Percentiles rank a stretch among this genome's conserved stretches.
Evolutionary conservation across 2,329 filamentous ascomycete genomes (phyloP).

Genomic region (Xylaria sp.): DNA sequence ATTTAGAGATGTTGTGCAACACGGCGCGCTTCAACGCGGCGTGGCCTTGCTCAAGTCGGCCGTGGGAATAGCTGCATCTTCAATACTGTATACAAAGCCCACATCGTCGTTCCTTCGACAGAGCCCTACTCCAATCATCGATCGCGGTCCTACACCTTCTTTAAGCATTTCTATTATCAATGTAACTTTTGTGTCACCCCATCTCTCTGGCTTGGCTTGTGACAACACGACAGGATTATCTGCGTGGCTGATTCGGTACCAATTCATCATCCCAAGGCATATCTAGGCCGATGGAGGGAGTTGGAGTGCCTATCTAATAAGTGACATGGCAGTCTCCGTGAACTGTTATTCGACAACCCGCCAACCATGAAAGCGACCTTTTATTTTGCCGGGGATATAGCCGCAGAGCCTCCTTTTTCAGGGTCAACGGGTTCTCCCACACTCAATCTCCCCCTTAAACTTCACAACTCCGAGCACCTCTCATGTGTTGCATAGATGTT

Average conservation of each 20-base stretch:
- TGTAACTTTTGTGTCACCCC: neutral
- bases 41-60: neutral
- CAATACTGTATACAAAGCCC: neutral
- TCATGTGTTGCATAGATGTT: too few species aligned
- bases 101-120: neutral
- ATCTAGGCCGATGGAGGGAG: neutral
- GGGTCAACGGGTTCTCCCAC: neutral
- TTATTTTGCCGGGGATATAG: neutral
- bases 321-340: neutral
- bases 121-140: neutral
- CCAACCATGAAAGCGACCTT: neutral
- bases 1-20: neutral
- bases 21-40: neutral
- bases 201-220: neutral
- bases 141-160: neutral
- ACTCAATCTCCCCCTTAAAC: neutral
- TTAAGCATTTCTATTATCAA: neutral
- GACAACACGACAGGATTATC: neutral
- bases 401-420: neutral
- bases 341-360: neutral
- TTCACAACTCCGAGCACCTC: neutral
- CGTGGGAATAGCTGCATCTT: neutral
- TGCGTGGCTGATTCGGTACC: neutral
- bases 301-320: neutral
- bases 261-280: neutral